Conservation (phyloP, 306 rosid species). For the Vigna angularis region DNA sequence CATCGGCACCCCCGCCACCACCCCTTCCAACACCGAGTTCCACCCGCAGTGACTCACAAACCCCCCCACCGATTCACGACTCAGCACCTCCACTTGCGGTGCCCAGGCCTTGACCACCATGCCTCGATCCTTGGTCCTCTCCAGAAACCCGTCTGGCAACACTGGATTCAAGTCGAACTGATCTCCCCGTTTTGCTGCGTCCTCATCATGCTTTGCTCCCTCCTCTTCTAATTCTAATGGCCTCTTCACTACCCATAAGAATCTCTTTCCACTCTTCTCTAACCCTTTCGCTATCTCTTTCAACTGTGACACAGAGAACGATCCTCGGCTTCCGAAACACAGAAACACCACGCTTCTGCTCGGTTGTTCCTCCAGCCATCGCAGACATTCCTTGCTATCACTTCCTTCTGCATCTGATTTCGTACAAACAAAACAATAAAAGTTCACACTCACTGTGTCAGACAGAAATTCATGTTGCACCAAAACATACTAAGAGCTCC, state of each 20-base stretch:
- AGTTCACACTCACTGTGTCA: too few species aligned
- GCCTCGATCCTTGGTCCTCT: conserved; percentile 44
- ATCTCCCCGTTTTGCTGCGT: neutral
- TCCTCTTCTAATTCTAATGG: neutral
- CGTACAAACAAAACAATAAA: neutral
- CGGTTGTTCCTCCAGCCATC: conserved; percentile 47
- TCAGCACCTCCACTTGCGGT: conserved; percentile 48
- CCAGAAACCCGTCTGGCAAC: conserved; percentile 43
- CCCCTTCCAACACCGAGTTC: conserved; percentile 44
- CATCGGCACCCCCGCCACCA: conserved; percentile 54
- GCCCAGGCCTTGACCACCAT: conserved; percentile 47
- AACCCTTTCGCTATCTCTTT: conserved; percentile 47
- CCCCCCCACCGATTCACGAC: conserved; percentile 40
- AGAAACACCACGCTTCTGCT: conserved; percentile 45
- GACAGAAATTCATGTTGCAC: too few species aligned
- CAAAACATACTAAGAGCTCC: too few species aligned
- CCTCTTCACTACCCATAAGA: conserved; percentile 46
- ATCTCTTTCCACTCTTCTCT: conserved; percentile 44
- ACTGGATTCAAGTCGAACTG: conserved; percentile 22
- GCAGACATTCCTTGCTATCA: conserved; percentile 23
- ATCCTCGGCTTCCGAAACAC: conserved; percentile 52
- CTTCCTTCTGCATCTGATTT: conserved; percentile 9
- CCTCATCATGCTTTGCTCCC: neutral
- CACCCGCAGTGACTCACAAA: conserved; percentile 22
- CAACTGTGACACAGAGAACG: conserved; percentile 35